Base-by-base conservation (phyloP, 106 monocot genomes). In the Iris macrosiphon region DNA sequence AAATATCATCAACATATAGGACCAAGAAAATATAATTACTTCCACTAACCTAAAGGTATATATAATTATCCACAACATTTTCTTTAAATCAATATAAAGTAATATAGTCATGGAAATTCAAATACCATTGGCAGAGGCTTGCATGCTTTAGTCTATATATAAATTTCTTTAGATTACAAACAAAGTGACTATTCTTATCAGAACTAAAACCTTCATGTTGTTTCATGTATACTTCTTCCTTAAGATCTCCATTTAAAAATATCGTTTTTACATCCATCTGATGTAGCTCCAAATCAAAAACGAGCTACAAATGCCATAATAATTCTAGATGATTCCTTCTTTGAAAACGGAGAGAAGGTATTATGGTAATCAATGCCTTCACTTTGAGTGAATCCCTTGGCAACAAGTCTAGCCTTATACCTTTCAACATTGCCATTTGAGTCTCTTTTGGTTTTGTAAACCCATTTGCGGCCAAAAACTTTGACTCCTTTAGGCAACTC, bases 331-430 rank as follows among this genome's bases (percentile, higher is more conserved):
- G 43, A 43, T 7, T 49, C 17, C 49, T 49, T 49, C 22, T 49
- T 49, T 19, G 49, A 49, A 21, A 49, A 7, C 25, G 23, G 21
- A 45, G 44, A 45, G 6, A 45, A 45, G 12, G 44, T 45, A 4
- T 45, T 13, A 45, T 45, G 44, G 14, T 45, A 45, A 45, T 45
- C 44, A 45, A 45, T 45, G 44, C 44, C 6, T 18, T 45, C 44
- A 4, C 14, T 45, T 16, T 45, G n/a, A 45, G 18, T 3, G 4
- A 45, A 45, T n/a, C 44, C 44, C 18, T 45, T 45, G 4, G n/a
- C 44, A 45, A 45, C 18, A 18, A 45, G 44, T 45, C 44, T 45
- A n/a, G 44, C 44, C 14, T 45, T 7, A 45, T 45, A 45, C 14
- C 44, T 3, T 45, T 45, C 44, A 13, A n/a, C 14, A 18, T 45